Evolutionary conservation across 345 rosid genomes (phyloP).

Genomic region (Salix dunnii): DNA sequence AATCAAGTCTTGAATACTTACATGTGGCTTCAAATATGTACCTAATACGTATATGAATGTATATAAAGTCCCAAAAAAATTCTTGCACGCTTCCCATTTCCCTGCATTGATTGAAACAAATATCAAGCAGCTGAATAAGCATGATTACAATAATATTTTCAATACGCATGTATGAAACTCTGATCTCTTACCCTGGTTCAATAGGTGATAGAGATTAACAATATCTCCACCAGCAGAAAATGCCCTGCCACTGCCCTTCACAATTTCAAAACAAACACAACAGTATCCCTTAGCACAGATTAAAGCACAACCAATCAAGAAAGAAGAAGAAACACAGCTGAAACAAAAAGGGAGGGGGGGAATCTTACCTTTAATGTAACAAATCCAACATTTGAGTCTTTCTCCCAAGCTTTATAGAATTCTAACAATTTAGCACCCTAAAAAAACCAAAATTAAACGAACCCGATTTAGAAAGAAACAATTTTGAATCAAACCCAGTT

Average conservation of each 20-base stretch:
- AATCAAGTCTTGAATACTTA: slow-evolving; percentile 30
- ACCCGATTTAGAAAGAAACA: background rate
- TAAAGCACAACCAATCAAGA: background rate
- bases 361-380: slow-evolving; percentile 66
- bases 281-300: background rate
- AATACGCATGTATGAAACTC: background rate
- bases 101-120: slow-evolving; percentile 39
- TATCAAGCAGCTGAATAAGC: background rate
- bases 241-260: slow-evolving; percentile 92
- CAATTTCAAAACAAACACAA: slow-evolving; percentile 15
- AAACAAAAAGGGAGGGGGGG: too few relatives aligned
- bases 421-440: slow-evolving; percentile 62
- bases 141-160: background rate
- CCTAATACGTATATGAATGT: slow-evolving; percentile 52
- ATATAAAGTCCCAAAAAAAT: slow-evolving; percentile 51
- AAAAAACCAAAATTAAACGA: background rate
- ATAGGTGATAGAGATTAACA: slow-evolving; percentile 58
- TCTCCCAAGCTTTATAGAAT: slow-evolving; percentile 82
- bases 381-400: slow-evolving; percentile 68
- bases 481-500: background rate
- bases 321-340: background rate
- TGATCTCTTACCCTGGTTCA: slow-evolving; percentile 46
- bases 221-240: slow-evolving; percentile 97
- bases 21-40: slow-evolving; percentile 72
- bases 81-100: slow-evolving; percentile 39